Percentiles rank a stretch among this genome's conserved stretches.
Conservation (phyloP, 495 filamentous ascomycete species). For the Trichoderma virens region DNA sequence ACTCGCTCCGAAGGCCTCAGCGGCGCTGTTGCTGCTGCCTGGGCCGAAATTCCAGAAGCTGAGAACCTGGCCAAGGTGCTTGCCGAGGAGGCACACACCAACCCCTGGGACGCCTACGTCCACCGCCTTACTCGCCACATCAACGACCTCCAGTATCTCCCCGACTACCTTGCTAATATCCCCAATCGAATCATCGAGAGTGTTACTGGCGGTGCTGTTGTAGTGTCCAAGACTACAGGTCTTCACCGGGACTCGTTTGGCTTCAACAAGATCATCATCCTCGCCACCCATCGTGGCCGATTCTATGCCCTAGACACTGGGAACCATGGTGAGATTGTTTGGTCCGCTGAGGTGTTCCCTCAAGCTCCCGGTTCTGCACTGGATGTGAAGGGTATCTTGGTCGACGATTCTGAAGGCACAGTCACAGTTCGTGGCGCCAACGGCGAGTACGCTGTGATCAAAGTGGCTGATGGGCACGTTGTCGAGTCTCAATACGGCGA, state of each 20-base stretch:
- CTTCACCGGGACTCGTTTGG: slow-evolving; percentile 66
- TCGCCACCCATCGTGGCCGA: slow-evolving; percentile 73
- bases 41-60: slow-evolving; percentile 63
- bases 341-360: slow-evolving; percentile 56
- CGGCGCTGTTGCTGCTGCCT: slow-evolving; percentile 65
- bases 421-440: slow-evolving; percentile 52
- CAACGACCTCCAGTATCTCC: slow-evolving; percentile 71
- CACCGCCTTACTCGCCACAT: slow-evolving; percentile 80
- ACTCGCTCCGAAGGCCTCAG: slow-evolving; percentile 72
- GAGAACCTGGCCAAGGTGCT: slow-evolving; percentile 72
- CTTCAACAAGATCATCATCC: slow-evolving; percentile 70
- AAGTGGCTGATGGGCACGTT: slow-evolving; percentile 49
- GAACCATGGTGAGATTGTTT: slow-evolving; percentile 65
- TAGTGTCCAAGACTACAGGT: slow-evolving; percentile 12
- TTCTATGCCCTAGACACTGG: slow-evolving; percentile 73
- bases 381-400: slow-evolving; percentile 60
- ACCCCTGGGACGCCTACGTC: slow-evolving; percentile 68
- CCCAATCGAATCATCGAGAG: slow-evolving; percentile 60
- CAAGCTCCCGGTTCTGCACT: slow-evolving; percentile 42
- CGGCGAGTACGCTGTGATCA: slow-evolving; percentile 50
- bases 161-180: slow-evolving; percentile 58
- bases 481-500: slow-evolving; percentile 34
- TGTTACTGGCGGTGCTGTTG: slow-evolving; percentile 53
- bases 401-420: slow-evolving; percentile 43
- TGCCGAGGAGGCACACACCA: slow-evolving; percentile 78